A percentile compares a stretch with the other conserved stretches of the same genome.
Conservation (phyloP, 2,329 filamentous ascomycete species). For the Amylocarpus encephaloides region DNA sequence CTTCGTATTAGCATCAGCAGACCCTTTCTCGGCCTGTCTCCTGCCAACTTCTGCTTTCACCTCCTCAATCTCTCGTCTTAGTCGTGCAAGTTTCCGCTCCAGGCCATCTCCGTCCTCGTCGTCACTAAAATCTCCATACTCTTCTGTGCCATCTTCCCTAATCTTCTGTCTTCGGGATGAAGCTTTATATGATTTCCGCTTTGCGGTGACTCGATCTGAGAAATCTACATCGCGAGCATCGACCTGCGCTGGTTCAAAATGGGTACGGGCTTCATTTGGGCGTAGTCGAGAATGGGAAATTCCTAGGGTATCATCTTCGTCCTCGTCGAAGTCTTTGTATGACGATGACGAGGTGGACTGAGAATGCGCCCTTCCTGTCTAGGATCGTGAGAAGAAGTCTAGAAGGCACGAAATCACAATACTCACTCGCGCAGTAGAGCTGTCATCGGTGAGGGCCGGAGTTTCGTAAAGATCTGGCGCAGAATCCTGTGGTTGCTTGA, state of each 20-base stretch:
- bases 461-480: conserved; percentile 97
- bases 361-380: conserved; percentile 42
- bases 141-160: conserved; percentile 56
- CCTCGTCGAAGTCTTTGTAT: conserved; percentile 56
- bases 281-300: conserved; percentile 74
- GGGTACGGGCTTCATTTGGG: conserved; percentile 70
- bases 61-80: conserved; percentile 78
- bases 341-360: conserved; percentile 48
- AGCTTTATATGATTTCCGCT: conserved; percentile 76
- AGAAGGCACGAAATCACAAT: neutral
- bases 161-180: conserved; percentile 61
- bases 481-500: conserved; percentile 56
- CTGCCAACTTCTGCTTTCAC: conserved; percentile 54
- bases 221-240: conserved; percentile 79
- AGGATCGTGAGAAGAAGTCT: conserved; percentile 7
- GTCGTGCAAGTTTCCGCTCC: conserved; percentile 70
- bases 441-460: conserved; percentile 84
- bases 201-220: conserved; percentile 78
- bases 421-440: conserved; percentile 73
- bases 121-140: conserved; percentile 70
- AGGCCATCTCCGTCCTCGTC: conserved; percentile 71
- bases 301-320: conserved; percentile 55
- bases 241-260: conserved; percentile 69
- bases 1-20: conserved; percentile 33
- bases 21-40: conserved; percentile 42